Percentiles rank a stretch among this genome's conserved stretches.
Conservation (phyloP, 106 monocot genomes). For the Chionographis japonica region DNA sequence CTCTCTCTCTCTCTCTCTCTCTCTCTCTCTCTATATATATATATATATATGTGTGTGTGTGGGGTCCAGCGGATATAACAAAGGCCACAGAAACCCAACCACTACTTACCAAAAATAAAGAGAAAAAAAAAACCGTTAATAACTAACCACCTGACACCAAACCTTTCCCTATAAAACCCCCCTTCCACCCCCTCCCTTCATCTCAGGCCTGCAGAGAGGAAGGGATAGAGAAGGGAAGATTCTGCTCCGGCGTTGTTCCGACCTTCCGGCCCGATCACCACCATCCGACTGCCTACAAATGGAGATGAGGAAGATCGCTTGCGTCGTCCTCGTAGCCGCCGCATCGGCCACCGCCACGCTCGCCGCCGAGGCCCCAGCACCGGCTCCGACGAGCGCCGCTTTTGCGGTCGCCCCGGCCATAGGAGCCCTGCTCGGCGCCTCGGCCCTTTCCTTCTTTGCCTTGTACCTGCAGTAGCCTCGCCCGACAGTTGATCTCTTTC, state of each 20-base stretch:
- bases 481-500: too few species aligned
- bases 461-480: constrained; percentile 43
- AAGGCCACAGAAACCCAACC: too few species aligned
- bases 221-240: background rate
- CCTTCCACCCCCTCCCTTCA: background rate
- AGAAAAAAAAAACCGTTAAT: constrained; percentile 1
- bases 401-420: constrained; percentile 33
- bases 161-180: constrained; percentile 7
- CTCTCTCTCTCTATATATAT: too few species aligned
- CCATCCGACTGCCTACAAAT: background rate
- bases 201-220: constrained; percentile 1
- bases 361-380: constrained; percentile 47
- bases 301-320: constrained; percentile 84
- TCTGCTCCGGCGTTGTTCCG: background rate
- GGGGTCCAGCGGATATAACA: too few species aligned
- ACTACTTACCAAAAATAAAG: too few species aligned
- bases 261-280: too few species aligned
- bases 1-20: too few species aligned
- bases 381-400: constrained; percentile 37
- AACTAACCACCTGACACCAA: background rate
- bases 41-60: too few species aligned
- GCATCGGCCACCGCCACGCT: constrained; percentile 26
- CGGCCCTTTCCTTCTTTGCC: constrained; percentile 68
- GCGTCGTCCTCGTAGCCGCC: constrained; percentile 47
- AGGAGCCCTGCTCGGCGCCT: constrained; percentile 42